phyloP scores from a whole-genome alignment of 2,329 filamentous ascomycete species.

The Chaetomium strumarium region DNA sequence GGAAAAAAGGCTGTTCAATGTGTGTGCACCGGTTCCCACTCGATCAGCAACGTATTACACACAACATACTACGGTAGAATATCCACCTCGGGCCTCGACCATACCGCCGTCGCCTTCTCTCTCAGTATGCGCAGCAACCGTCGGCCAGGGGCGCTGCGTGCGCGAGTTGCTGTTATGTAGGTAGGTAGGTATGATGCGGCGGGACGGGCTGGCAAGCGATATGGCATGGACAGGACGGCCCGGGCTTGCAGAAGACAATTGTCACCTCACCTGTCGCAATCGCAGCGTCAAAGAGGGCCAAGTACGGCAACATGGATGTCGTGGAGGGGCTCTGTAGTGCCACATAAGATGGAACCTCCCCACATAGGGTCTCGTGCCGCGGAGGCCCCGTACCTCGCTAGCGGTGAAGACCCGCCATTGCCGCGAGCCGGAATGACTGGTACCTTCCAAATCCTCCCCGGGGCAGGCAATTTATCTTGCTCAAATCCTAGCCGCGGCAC shows the following conservation, averaged over 20 bases:
- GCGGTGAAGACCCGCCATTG: constrained; percentile 16
- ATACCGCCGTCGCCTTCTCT: neutral
- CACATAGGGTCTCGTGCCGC: constrained; percentile 9
- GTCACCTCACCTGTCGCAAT: constrained; percentile 24
- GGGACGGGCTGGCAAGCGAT: constrained; percentile 1
- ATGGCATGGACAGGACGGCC: constrained; percentile 4
- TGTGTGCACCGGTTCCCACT: constrained; percentile 14
- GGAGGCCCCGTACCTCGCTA: constrained; percentile 22
- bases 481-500: constrained; percentile 23
- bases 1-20: constrained; percentile 14
- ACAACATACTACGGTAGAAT: constrained; percentile 9
- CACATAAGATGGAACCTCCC: constrained; percentile 23
- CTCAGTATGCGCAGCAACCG: neutral
- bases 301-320: constrained; percentile 9
- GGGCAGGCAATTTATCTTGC: constrained; percentile 25
- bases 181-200: neutral
- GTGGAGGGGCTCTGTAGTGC: constrained; percentile 19
- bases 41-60: constrained; percentile 16
- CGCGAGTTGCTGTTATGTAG: neutral
- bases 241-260: constrained; percentile 16
- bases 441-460: constrained; percentile 8
- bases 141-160: neutral
- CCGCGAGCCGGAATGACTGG: constrained; percentile 17
- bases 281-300: constrained; percentile 14
- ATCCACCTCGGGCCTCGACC: constrained; percentile 6